Evolutionary conservation across 2,329 filamentous ascomycete genomes (phyloP), one percentile per base, ranked within the genome.

Genomic region (Colletotrichum lentis): DNA sequence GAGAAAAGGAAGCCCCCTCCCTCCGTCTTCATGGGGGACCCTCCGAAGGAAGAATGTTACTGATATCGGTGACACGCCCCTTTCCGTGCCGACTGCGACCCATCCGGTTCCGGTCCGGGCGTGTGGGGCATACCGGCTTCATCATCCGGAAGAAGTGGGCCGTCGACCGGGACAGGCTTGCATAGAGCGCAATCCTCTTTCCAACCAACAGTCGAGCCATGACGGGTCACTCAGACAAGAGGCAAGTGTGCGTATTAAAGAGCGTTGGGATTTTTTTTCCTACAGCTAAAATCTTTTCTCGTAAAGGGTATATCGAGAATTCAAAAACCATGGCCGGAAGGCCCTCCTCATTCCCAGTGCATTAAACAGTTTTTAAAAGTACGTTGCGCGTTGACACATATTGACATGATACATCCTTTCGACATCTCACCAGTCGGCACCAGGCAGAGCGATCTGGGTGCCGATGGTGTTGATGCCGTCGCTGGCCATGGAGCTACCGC

Each of bases 401-500:
- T 22, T 16, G 31, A 31, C 11, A 39, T 31, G 27, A 31, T 22
- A 18, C 50, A 10, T 2, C 31, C 11, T 14, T 37, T n/a, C 31
- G 14, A 22, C 27, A 18, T 5, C 3, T 22, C 22, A 54, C 56
- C 43, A 59, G 2, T 59, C 22, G 8, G 3, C 22, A 5, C 72
- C 72, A 7, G 72, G 72, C 7, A 69, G 39, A 7, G 62, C 72
- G 16, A 72, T 69, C 5, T 10, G 5, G 7, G 65, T 44, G 4
- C 72, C 72, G 16, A 67, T 44, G 16, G 16, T 46, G 27, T 31
- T 31, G 27, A 31, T 31, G 27, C 27, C 27, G 44, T n/a, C n/a
- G 18, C 18, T 12, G 44, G 16, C 16, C 8, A 46, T 10, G n/a
- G 39, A 41, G 0, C 37, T 35, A 24, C 72, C 74, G 37, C 70